Percentiles rank a stretch among this genome's conserved stretches.
These are phyloP conservation scores for Hansenula lynferdii DNA, from an alignment of 1,139 yeast species.

Conservation along the genomic window DNA sequence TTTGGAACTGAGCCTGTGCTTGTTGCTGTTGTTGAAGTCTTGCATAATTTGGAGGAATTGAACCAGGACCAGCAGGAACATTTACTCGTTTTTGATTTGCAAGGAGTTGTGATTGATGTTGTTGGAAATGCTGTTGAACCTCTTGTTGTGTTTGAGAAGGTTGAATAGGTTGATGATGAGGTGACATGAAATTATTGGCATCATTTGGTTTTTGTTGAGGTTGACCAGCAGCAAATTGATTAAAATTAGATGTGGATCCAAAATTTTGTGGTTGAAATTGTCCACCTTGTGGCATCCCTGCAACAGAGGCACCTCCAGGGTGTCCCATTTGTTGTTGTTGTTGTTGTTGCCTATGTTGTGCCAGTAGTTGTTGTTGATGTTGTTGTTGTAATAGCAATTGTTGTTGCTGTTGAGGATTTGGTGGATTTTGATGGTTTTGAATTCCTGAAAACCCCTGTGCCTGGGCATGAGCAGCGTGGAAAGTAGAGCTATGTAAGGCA, in stretches of 20 bases:
- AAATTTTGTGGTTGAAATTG: neutral
- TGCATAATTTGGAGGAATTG: conserved; percentile 24
- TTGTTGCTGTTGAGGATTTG: conserved; percentile 22
- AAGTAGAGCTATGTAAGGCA: conserved; percentile 39
- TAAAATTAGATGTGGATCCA: conserved; percentile 10
- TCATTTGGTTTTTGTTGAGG: conserved; percentile 13
- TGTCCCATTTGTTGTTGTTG: conserved; percentile 19
- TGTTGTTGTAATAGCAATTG: conserved; percentile 22
- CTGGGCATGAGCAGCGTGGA: conserved; percentile 34
- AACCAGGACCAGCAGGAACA: conserved; percentile 22
- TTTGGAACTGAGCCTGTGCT: conserved; percentile 49
- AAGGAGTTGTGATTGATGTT: conserved; percentile 19
- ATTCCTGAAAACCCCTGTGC: conserved; percentile 12
- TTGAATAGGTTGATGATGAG: conserved; percentile 5
- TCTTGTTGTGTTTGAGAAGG: conserved; percentile 19
- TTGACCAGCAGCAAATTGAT: conserved; percentile 8
- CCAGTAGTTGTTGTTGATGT: conserved; percentile 19
- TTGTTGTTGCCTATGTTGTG: conserved; percentile 24
- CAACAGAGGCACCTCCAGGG: neutral
- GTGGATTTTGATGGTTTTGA: conserved; percentile 10
- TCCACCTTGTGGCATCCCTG: neutral
- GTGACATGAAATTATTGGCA: conserved; percentile 7
- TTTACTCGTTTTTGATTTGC: conserved; percentile 21
- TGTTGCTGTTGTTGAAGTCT: conserved; percentile 40
- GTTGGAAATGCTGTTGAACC: conserved; percentile 19